Evolutionary conservation across 148 eudicot species (phyloP).

Genomic region (Suaeda aralocaspica): DNA sequence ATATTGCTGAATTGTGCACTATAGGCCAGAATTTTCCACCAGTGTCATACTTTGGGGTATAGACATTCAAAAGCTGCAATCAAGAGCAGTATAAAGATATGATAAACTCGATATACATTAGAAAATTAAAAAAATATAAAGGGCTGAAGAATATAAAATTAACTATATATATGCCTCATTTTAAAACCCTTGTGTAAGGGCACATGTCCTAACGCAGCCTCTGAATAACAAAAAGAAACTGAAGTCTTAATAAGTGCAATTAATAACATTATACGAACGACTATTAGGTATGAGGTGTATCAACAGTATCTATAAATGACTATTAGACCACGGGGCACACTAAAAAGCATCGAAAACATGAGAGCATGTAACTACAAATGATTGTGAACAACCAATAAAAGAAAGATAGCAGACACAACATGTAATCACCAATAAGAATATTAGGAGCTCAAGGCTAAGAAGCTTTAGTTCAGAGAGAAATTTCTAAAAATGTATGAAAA

Average conservation of each 20-base stretch:
- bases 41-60: slow-evolving; percentile 69
- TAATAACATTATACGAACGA: background rate
- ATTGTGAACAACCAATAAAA: background rate
- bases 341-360: background rate
- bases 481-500: no score
- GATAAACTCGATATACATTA: background rate
- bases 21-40: slow-evolving; percentile 87
- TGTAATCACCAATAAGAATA: background rate
- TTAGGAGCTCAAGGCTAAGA: background rate
- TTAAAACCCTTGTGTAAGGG: background rate
- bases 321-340: background rate
- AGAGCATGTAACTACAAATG: background rate
- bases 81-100: background rate
- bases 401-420: no score
- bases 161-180: background rate
- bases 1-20: slow-evolving; percentile 66
- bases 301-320: background rate
- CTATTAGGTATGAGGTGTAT: background rate
- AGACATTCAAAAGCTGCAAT: slow-evolving; percentile 79
- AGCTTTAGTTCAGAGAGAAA: no score
- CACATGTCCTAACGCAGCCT: background rate
- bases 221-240: background rate
- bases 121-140: background rate
- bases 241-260: background rate
- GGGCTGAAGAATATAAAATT: background rate